A percentile compares a stretch with the other conserved stretches of the same genome.
These are phyloP conservation scores for Xylaria cubensis DNA, from an alignment of 495 filamentous ascomycete genomes.

Conservation along the genomic window DNA sequence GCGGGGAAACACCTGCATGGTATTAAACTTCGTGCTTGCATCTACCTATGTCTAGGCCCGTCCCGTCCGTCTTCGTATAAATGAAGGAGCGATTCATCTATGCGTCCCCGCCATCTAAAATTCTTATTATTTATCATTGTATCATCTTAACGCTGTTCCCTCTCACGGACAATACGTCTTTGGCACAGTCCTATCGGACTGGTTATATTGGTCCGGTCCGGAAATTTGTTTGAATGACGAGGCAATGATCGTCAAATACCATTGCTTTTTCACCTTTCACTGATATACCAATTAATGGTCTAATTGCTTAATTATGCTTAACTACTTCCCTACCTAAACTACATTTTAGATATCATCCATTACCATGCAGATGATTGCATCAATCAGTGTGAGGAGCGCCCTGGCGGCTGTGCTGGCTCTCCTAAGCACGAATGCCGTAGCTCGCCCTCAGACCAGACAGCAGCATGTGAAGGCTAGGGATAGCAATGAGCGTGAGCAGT, in stretches of 20 bases:
- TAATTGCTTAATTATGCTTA: not conserved
- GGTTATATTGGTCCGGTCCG: not conserved
- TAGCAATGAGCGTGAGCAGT: conserved; percentile 21
- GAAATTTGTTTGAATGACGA: not conserved
- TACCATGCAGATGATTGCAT: conserved; percentile 5
- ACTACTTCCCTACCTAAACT: not conserved
- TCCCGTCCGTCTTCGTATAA: not conserved
- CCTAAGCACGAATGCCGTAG: conserved; percentile 16
- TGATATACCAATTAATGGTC: not conserved
- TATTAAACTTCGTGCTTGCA: conserved; percentile 3
- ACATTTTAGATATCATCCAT: conserved; percentile 4
- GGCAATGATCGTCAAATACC: not conserved
- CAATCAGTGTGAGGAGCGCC: conserved; percentile 4
- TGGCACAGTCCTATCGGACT: not conserved
- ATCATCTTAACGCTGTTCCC: conserved; percentile 1
- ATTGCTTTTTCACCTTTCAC: not conserved
- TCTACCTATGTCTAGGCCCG: conserved; percentile 4
- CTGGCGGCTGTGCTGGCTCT: conserved; percentile 19
- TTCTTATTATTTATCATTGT: not conserved
- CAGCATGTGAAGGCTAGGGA: not conserved
- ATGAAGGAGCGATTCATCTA: not conserved
- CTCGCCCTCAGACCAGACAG: conserved; percentile 4
- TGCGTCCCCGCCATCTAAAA: not conserved
- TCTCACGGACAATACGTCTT: not conserved
- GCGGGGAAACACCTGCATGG: not conserved